These are phyloP conservation scores for Suillus hirtellus DNA, from an alignment of 768 basidiomycete species.

Conservation along the genomic window DNA sequence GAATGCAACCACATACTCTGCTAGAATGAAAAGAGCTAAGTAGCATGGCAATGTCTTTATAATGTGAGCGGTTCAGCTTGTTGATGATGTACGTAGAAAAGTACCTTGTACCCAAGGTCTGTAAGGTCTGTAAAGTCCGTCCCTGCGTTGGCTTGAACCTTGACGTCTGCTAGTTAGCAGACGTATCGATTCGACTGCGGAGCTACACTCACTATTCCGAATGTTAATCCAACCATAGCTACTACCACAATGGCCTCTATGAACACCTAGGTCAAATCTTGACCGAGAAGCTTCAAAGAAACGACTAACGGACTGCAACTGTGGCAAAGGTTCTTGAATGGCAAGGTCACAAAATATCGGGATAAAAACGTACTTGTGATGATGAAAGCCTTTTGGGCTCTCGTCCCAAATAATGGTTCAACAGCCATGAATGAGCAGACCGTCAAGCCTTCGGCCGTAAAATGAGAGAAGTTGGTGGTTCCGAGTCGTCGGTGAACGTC, in stretches of 20 bases:
- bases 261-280: constrained; percentile 8
- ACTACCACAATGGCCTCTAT: constrained; percentile 77
- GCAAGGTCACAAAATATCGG: constrained; percentile 4
- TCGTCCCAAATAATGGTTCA: constrained; percentile 70
- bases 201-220: constrained; percentile 51
- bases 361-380: constrained; percentile 54
- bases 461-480: constrained; percentile 15
- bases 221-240: constrained; percentile 72
- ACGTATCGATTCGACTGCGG: constrained; percentile 3
- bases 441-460: constrained; percentile 18
- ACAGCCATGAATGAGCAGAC: constrained; percentile 53
- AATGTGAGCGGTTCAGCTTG: constrained; percentile 17
- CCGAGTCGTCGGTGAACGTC: neutral
- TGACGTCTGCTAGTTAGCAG: constrained; percentile 7
- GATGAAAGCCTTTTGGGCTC: constrained; percentile 73
- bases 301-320: constrained; percentile 63
- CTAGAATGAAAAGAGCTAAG: constrained; percentile 79
- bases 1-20: constrained; percentile 53
- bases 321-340: constrained; percentile 13
- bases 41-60: constrained; percentile 79
- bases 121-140: constrained; percentile 15
- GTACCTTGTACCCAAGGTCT: constrained; percentile 60
- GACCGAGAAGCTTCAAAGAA: neutral
- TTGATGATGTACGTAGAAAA: neutral
- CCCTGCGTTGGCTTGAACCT: constrained; percentile 49